phyloP scores from a whole-genome alignment of 2,329 filamentous ascomycete species.

The Alternaria burnsii region DNA sequence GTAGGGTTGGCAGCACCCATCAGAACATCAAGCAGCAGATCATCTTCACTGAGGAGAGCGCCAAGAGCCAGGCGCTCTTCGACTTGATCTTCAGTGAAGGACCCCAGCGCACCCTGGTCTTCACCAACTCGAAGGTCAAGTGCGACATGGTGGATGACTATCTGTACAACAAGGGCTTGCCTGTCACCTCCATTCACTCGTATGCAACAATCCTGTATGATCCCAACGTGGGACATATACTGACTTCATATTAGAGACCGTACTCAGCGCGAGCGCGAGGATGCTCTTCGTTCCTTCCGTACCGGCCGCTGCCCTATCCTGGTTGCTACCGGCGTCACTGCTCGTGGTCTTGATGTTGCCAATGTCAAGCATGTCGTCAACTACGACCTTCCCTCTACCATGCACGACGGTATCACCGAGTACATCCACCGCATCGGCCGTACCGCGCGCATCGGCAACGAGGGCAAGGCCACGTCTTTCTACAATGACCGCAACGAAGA shows the following conservation, averaged over 20 bases:
- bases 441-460: constrained; percentile 90
- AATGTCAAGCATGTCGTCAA: constrained; percentile 94
- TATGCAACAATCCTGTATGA: background rate
- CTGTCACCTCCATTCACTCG: constrained; percentile 86
- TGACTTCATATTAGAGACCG: constrained; percentile 61
- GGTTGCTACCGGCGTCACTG: constrained; percentile 84
- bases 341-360: constrained; percentile 86
- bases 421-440: constrained; percentile 96
- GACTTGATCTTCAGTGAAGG: constrained; percentile 73
- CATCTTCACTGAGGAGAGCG: constrained; percentile 68
- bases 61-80: constrained; percentile 75
- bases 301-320: constrained; percentile 78
- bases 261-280: constrained; percentile 90
- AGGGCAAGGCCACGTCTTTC: constrained; percentile 86
- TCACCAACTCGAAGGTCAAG: constrained; percentile 81
- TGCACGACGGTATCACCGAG: constrained; percentile 88
- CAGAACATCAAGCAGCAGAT: constrained; percentile 82
- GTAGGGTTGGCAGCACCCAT: constrained; percentile 84
- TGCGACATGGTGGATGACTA: constrained; percentile 90
- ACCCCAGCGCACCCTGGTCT: constrained; percentile 72
- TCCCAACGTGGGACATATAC: background rate
- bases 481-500: constrained; percentile 80
- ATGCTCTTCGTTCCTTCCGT: constrained; percentile 87
- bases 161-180: constrained; percentile 79
- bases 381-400: constrained; percentile 79